Evolutionary conservation across 116 monocot species (phyloP), one percentile per base, ranked within the genome.

Genomic region (Zostera marina): DNA sequence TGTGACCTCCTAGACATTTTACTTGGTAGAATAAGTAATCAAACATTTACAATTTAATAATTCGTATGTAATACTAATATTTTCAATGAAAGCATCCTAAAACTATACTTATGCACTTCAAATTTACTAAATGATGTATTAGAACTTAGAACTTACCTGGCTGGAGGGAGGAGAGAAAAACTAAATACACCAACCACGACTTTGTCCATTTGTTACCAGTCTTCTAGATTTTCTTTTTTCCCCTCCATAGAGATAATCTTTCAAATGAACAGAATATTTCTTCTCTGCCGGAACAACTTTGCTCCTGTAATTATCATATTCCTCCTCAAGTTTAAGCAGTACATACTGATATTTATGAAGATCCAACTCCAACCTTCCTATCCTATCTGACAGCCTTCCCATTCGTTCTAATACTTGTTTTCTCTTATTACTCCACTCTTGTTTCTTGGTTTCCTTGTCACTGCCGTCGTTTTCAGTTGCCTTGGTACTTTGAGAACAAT

Each of bases 291-390:
- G 59, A 73, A 20, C 77, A 16, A 53, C 63, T 22, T 26, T 69
- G 24, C 39, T 64, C 43, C 76, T 71, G 6, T 56, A 61, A 47
- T 55, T 66, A 44, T 87, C 73, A 6, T 58, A 68, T 64, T 74
- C 83, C 57, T 99, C 91, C 25, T 90, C 71, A 4, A 90, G 68
- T 54, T 86, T 90, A 11, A 79, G 65, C 53, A 90, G 52, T 11
- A 83, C 58, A 64, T 83, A 87, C 20, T 91, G 74, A 1, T 87
- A 77, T 56, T 91, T 86, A 53, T 91, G 79, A 23, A 99, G 47
- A 55, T 91, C 91, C 69, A 84, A 15, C 63, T 99, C 91, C 68
- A 91, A 55, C 45, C 69, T 68, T 20, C 52, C 83, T 22, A 87
- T 79, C 65, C 74, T 86, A 55, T 91, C 99, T 13, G 74, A 79